Base-by-base conservation (phyloP, 345 rosid genomes). In the Populus alba region DNA sequence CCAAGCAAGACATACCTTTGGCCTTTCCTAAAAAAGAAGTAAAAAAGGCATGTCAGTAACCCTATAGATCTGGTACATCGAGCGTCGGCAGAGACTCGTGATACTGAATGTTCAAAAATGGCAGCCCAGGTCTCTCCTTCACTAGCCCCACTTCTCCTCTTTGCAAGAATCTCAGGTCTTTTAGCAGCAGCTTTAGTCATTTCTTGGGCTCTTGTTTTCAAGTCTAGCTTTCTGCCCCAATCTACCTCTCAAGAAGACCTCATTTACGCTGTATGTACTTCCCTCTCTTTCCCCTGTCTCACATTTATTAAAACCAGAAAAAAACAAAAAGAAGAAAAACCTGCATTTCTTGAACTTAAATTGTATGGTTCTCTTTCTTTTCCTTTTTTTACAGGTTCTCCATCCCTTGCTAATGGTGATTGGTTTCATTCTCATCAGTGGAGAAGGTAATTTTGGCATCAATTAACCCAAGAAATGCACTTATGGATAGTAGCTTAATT, bases 361-460 rank as follows among this genome's bases (percentile, higher is more conserved):
- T 31, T 53, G 23, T 74, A 39, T 31, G 39, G 35, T 29, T 49
- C 12, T 45, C 57, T 63, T 23, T 13, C 27, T 23, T 55, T 27
- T 45, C 5, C 33, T 72, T 2, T 37, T n/a, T 49, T 51, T 57
- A 70, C 89, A 91, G 98, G 89, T 86, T 69, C 97, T 90, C 51
- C 97, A 93, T 81, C 97, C 97, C 51, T 71, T 95, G 75, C 70
- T 95, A 33, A 95, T 93, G 99, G 99, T 95, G 78, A 93, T 95
- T 75, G 98, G 97, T 77, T 92, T 95, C 88, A 93, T 93, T 76
- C 85, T 93, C 80, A 77, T 92, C 68, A 93, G 96, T 80, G 98
- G 99, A 77, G 99, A 95, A 95, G 99, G 97, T 92, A 86, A 47
- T 20, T 59, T 23, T 59, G 15, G 2, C 65, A 53, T 59, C 4